Evolutionary conservation across 768 basidiomycete species (phyloP).

Genomic region (Vishniacozyma victoriae): DNA sequence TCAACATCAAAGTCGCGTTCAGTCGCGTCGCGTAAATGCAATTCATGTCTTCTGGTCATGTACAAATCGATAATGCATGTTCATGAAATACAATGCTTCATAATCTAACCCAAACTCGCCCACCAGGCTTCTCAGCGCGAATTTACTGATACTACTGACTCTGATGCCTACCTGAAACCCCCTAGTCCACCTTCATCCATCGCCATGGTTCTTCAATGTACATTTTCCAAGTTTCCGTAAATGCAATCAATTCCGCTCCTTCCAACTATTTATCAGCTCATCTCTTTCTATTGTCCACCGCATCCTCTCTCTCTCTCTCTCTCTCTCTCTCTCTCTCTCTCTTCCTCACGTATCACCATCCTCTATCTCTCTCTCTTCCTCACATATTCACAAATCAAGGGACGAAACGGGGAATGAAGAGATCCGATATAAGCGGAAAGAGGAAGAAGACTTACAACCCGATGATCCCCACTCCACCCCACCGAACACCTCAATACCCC

Average conservation of each 20-base stretch:
- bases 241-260: conserved; percentile 40
- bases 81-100: too few species aligned
- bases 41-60: too few species aligned
- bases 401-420: too few species aligned
- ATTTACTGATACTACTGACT: too few species aligned
- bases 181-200: conserved; percentile 33
- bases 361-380: conserved; percentile 6
- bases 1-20: too few species aligned
- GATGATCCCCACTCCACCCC: conserved; percentile 42
- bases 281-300: conserved; percentile 41
- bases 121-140: too few species aligned
- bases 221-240: conserved; percentile 42
- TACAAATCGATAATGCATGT: too few species aligned
- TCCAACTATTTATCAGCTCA: conserved; percentile 36
- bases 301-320: conserved; percentile 25
- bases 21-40: too few species aligned
- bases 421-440: too few species aligned
- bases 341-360: conserved; percentile 17
- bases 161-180: too few species aligned
- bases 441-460: conserved; percentile 34
- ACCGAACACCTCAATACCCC: conserved; percentile 31
- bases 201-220: conserved; percentile 37
- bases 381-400: neutral
- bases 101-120: too few species aligned
- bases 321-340: conserved; percentile 14